These are phyloP conservation scores for Aspergillus arachidicola DNA, from an alignment of 2,329 filamentous ascomycete species.

Conservation along the genomic window DNA sequence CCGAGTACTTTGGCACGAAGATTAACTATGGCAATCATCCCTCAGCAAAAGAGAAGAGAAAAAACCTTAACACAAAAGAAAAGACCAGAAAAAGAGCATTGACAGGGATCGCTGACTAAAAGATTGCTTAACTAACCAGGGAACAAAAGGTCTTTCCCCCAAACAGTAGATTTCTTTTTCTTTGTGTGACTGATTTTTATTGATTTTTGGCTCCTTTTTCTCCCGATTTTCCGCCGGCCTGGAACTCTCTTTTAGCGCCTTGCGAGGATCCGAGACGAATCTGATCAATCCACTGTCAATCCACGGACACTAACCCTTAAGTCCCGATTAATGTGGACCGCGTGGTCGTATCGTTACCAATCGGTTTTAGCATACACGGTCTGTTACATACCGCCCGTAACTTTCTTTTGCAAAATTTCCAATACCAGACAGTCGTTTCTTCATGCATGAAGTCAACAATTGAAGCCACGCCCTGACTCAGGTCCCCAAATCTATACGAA, in stretches of 20 bases:
- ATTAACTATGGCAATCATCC: neutral
- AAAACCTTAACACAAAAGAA: neutral
- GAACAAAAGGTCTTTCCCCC: neutral
- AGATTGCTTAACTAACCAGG: neutral
- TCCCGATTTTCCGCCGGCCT: slow-evolving; percentile 10
- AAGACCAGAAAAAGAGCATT: neutral
- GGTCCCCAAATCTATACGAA: neutral
- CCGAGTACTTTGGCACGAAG: neutral
- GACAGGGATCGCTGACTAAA: neutral
- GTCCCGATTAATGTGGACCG: neutral
- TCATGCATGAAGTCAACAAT: neutral
- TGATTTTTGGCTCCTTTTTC: neutral
- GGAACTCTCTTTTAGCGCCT: slow-evolving; percentile 11
- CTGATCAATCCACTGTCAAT: slow-evolving; percentile 6
- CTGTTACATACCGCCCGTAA: neutral
- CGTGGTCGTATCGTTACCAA: neutral
- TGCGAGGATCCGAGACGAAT: neutral
- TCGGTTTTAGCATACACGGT: neutral
- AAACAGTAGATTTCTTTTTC: neutral
- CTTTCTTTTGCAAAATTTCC: neutral
- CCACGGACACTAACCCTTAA: slow-evolving; percentile 12
- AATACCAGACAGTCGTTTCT: neutral
- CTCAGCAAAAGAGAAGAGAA: neutral
- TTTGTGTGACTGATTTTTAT: neutral
- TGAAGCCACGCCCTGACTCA: neutral